Evolutionary conservation across 352 stramenopile genomes (phyloP).

Genomic region (Phytophthora cryptogea): DNA sequence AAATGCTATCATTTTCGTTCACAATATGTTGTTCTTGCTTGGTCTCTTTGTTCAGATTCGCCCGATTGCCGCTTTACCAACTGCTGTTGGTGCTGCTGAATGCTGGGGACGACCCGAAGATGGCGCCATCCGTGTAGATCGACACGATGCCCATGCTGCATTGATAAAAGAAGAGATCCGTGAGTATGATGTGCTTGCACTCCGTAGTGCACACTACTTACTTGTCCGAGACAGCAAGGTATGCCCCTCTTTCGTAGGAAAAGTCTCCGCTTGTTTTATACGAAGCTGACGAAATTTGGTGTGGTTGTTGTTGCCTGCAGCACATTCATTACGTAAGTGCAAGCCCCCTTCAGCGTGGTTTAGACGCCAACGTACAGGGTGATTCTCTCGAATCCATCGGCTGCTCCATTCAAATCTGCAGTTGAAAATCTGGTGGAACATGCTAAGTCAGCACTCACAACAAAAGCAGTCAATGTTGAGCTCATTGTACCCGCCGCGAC

Average conservation of each 20-base stretch:
- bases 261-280: constrained; percentile 85
- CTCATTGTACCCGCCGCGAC: constrained; percentile 54
- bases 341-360: background rate
- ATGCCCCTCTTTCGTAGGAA: constrained; percentile 47
- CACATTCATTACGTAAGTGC: background rate
- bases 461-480: background rate
- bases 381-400: constrained; percentile 34
- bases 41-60: constrained; percentile 4
- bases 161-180: background rate
- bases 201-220: constrained; percentile 25
- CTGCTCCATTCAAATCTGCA: constrained; percentile 31
- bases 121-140: constrained; percentile 48
- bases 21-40: background rate
- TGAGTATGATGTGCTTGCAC: constrained; percentile 4
- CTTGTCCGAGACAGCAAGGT: constrained; percentile 80
- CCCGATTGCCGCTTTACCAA: constrained; percentile 15
- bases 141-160: constrained; percentile 56
- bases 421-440: constrained; percentile 41
- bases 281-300: constrained; percentile 20
- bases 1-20: constrained; percentile 16
- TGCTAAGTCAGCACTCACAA: background rate
- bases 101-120: constrained; percentile 23
- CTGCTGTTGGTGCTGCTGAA: constrained; percentile 14
- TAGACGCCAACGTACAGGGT: constrained; percentile 34
- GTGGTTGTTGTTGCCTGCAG: constrained; percentile 26